Evolutionary conservation across 768 basidiomycete species (phyloP).

Genomic region (Suillus occidentalis): DNA sequence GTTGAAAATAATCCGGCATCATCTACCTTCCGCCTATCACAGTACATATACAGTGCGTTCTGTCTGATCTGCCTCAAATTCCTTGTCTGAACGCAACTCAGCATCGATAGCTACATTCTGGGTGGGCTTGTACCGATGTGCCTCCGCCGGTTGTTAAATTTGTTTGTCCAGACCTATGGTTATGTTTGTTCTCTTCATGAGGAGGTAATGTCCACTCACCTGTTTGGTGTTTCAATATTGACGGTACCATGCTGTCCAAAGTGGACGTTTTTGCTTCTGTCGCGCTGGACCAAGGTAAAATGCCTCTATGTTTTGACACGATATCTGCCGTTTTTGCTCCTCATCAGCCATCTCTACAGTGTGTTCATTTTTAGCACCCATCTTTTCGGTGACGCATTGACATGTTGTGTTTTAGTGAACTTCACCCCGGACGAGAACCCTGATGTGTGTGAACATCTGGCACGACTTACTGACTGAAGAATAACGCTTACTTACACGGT

Average conservation of each 20-base stretch:
- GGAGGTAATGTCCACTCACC: not conserved
- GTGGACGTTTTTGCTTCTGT: not conserved
- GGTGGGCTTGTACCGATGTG: not conserved
- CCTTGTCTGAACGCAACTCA: not conserved
- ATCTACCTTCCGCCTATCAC: not conserved
- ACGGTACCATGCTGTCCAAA: not conserved
- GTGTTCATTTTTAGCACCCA: not conserved
- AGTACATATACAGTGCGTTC: constrained; percentile 3
- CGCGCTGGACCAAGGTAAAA: constrained; percentile 1
- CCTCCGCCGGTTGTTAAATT: not conserved
- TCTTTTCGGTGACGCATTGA: not conserved
- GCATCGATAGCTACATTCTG: constrained; percentile 3
- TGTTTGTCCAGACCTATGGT: not conserved
- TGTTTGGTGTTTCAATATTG: not conserved
- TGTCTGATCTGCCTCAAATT: not conserved
- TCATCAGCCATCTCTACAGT: not conserved
- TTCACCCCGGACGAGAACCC: not conserved
- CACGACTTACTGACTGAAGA: not conserved
- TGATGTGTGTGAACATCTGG: not conserved
- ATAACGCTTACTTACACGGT: not conserved
- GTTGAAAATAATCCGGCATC: not conserved
- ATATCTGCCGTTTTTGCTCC: not conserved
- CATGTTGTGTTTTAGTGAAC: not conserved
- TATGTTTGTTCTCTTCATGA: not conserved
- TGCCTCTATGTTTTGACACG: not conserved